Percentiles rank a stretch among this genome's conserved stretches.
phyloP scores from a whole-genome alignment of 768 basidiomycete species.

The Xerocomellus chrysenteron region DNA sequence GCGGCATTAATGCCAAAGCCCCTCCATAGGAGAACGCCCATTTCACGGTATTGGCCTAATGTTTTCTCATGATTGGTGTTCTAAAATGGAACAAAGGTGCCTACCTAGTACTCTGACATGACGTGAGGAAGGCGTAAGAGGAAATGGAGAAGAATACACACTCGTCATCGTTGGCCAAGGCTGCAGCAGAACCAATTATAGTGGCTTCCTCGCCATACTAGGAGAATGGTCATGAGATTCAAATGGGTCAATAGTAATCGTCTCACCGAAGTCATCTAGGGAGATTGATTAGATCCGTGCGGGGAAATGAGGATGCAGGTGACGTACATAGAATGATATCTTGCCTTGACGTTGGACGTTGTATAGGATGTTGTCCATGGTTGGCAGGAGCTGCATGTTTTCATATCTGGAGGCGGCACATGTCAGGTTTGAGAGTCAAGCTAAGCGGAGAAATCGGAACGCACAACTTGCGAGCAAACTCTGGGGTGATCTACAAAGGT shows the following conservation, averaged over 20 bases:
- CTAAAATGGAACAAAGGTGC: slow-evolving; percentile 6
- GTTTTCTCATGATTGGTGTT: background rate
- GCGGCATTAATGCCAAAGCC: slow-evolving; percentile 75
- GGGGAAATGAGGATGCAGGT: background rate
- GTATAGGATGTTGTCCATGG: slow-evolving; percentile 84
- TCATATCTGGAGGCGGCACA: slow-evolving; percentile 51
- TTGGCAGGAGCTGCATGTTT: slow-evolving; percentile 76
- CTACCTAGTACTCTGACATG: slow-evolving; percentile 65
- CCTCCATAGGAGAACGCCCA: slow-evolving; percentile 88
- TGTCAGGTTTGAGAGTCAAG: background rate
- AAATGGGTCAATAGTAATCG: background rate
- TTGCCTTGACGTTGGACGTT: slow-evolving; percentile 94
- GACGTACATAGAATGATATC: slow-evolving; percentile 82
- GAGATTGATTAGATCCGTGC: slow-evolving; percentile 4
- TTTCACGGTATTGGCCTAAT: slow-evolving; percentile 87
- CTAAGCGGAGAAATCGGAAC: slow-evolving; percentile 14
- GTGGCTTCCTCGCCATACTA: slow-evolving; percentile 92
- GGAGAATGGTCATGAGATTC: slow-evolving; percentile 4
- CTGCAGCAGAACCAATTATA: slow-evolving; percentile 86
- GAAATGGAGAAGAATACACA: slow-evolving; percentile 38
- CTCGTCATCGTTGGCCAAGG: slow-evolving; percentile 82
- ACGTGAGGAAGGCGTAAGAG: slow-evolving; percentile 7
- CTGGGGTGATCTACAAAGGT: slow-evolving; percentile 57
- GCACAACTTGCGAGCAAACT: slow-evolving; percentile 62
- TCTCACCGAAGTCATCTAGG: slow-evolving; percentile 81